Evolutionary conservation across 2,329 filamentous ascomycete genomes (phyloP).

Genomic region (Pleurostoma richardsiae): DNA sequence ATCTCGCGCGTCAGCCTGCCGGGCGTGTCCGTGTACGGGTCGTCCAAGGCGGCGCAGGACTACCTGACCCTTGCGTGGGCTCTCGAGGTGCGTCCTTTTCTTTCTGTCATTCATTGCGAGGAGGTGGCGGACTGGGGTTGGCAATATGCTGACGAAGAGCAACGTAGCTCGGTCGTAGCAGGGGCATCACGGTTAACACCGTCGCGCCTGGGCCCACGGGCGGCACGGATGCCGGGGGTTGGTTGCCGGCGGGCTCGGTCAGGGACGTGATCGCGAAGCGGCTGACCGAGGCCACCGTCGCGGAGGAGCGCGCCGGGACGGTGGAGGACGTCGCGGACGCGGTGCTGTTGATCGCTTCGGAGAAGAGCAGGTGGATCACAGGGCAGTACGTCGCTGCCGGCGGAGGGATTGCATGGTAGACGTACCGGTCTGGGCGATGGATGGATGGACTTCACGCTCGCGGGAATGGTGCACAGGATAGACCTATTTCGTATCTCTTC

Average conservation of each 20-base stretch:
- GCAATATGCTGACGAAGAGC: not conserved
- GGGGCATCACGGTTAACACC: slow-evolving; percentile 37
- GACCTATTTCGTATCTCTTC: no score
- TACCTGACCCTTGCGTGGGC: slow-evolving; percentile 25
- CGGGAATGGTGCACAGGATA: no score
- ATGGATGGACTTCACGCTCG: no score
- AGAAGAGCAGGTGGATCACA: slow-evolving; percentile 37
- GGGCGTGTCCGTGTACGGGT: slow-evolving; percentile 16
- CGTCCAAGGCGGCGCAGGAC: slow-evolving; percentile 28
- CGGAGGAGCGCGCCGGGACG: slow-evolving; percentile 25
- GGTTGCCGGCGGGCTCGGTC: slow-evolving; percentile 8
- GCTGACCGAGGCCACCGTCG: slow-evolving; percentile 19
- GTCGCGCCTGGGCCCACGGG: slow-evolving; percentile 30
- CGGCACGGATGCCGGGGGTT: slow-evolving; percentile 30
- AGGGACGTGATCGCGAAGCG: slow-evolving; percentile 11
- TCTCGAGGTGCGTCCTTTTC: slow-evolving; percentile 18
- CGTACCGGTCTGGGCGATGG: no score
- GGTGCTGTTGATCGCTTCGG: slow-evolving; percentile 28
- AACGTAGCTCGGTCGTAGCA: slow-evolving; percentile 5
- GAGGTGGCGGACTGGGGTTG: not conserved
- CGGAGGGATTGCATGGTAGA: slow-evolving; percentile 18
- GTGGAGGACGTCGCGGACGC: slow-evolving; percentile 36
- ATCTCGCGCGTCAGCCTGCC: slow-evolving; percentile 13
- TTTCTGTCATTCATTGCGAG: no score
- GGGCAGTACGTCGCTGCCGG: slow-evolving; percentile 31